Conservation (phyloP, 768 basidiomycete species). For the Agrocybe chaxingu region DNA sequence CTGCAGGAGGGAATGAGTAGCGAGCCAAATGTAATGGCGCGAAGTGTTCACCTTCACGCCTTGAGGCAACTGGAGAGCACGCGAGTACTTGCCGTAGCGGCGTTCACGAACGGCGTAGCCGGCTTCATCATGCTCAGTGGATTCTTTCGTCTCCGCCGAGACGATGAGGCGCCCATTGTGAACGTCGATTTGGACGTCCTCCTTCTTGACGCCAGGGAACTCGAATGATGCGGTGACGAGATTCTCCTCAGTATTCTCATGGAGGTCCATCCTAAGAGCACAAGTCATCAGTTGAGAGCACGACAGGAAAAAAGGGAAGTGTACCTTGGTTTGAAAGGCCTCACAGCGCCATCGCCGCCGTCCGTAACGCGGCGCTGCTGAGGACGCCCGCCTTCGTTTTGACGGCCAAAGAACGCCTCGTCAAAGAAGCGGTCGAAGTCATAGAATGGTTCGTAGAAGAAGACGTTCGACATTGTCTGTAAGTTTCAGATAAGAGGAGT, state of each 20-base stretch:
- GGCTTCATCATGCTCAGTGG: constrained; percentile 28
- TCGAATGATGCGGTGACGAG: constrained; percentile 55
- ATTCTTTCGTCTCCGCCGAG: constrained; percentile 42
- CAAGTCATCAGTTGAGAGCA: not conserved
- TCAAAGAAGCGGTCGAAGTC: constrained; percentile 42
- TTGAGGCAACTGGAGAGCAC: constrained; percentile 48
- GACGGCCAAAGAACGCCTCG: constrained; percentile 19
- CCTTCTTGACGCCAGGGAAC: constrained; percentile 50
- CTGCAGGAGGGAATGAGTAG: constrained; percentile 29
- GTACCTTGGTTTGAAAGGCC: constrained; percentile 29
- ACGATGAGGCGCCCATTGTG: constrained; percentile 47
- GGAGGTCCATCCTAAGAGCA: constrained; percentile 47
- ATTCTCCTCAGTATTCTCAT: constrained; percentile 45
- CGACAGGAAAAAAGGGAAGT: not conserved
- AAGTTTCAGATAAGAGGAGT: not conserved
- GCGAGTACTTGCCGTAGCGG: constrained; percentile 39
- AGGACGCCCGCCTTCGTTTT: constrained; percentile 3
- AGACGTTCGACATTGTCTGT: constrained; percentile 10
- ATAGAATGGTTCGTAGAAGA: constrained; percentile 35
- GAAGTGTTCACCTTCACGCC: constrained; percentile 46
- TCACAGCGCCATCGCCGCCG: constrained; percentile 13
- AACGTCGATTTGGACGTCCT: constrained; percentile 50
- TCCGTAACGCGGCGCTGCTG: not conserved
- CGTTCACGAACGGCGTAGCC: constrained; percentile 47
- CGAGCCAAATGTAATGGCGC: not conserved